These are phyloP conservation scores for Corchorus olitorius DNA, from an alignment of 345 rosid species.

Conservation along the genomic window DNA sequence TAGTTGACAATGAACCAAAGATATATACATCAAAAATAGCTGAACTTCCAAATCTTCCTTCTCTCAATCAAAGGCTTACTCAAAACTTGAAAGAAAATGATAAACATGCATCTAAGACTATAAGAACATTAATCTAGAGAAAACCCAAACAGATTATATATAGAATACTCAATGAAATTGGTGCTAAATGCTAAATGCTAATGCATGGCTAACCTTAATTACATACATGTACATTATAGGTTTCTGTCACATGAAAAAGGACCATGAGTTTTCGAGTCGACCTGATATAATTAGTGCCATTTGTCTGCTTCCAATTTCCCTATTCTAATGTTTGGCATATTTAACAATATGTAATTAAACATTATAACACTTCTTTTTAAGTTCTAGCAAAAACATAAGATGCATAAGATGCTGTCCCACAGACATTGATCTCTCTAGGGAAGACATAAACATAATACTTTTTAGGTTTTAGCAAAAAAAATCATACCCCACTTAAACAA, in stretches of 20 bases:
- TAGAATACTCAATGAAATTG: neutral
- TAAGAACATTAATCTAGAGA: neutral
- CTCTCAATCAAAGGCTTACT: neutral
- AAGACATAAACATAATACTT: neutral
- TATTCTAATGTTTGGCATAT: neutral
- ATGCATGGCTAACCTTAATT: neutral
- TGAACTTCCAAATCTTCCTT: neutral
- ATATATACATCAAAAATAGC: too few species aligned
- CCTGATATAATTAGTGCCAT: neutral
- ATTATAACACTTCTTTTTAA: neutral
- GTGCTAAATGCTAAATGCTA: neutral
- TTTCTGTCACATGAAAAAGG: neutral
- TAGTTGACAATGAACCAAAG: neutral
- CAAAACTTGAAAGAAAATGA: neutral
- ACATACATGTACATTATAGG: neutral
- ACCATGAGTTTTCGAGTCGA: neutral
- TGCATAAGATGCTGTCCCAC: neutral
- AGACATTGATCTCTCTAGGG: constrained; percentile 1
- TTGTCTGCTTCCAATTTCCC: neutral
- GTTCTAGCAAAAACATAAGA: neutral
- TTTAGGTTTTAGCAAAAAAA: constrained; percentile 3
- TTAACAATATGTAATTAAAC: neutral
- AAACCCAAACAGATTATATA: too few species aligned
- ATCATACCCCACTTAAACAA: constrained; percentile 8
- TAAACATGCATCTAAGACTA: too few species aligned